Evolutionary conservation across 169 alveolate species (phyloP), one percentile per base, ranked within the genome.

Genomic region (Theileria luwenshuni): DNA sequence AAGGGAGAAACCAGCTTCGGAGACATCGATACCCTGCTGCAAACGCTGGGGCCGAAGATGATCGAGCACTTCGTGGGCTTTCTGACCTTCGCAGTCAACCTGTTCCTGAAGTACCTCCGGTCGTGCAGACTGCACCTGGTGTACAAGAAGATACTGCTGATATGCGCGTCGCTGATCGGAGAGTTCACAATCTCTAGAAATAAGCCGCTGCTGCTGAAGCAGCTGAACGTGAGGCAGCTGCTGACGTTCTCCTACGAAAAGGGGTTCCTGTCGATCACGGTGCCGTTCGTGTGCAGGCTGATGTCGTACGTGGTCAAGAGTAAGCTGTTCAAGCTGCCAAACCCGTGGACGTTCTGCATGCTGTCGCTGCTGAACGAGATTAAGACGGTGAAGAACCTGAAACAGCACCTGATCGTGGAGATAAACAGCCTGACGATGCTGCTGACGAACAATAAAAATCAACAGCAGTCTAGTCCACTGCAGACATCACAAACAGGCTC

Each of bases 341-440:
- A 95, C 73, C 97, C 98, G 6, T 95, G 98, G 98, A 94, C 98
- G 10, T 77, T 85, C 45, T 94, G 92, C 45, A 65, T 92, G 45
- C 83, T 95, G 52, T 81, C 76, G 71, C 83, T 91, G 51, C 88
- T 95, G 41, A 96, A 95, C 41, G 97, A 95, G 71, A 73, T 95
- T 61, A 94, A 89, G 75, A 90, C 74, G 68, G 86, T 90, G 3
- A 91, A 84, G 21, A 85, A 90, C 6, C 85, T 91, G 32, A 88
- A 94, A 62, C 83, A 95, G 28, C 90, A 88, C 30, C 81, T 93
- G 43, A 84, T 90, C 75, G 91, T 93, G 59, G 98, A 94, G 75
- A 86, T 94, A 19, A 96, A 93, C 65, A 74, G 90, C 30, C 74
- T 94, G 27, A 92, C 90, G 74, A 76, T 84, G 62, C 86, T 86